These are phyloP conservation scores for Lentinula edodes DNA, from an alignment of 768 basidiomycete genomes.

Conservation along the genomic window DNA sequence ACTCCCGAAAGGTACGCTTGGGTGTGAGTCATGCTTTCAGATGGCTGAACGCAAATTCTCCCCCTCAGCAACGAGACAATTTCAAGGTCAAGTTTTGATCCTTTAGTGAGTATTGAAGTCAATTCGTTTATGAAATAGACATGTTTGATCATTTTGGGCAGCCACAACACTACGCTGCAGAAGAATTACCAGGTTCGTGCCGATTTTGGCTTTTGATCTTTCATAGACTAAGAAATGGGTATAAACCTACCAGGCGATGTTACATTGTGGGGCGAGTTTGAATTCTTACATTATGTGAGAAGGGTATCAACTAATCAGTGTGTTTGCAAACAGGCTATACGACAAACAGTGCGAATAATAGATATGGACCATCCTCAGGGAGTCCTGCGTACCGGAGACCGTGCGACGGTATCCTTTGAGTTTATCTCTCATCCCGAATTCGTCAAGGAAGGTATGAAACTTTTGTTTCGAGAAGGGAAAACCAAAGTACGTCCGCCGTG, in stretches of 20 bases:
- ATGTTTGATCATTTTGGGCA: slow-evolving; percentile 20
- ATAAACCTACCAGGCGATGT: slow-evolving; percentile 58
- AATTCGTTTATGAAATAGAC: neutral
- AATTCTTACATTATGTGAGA: neutral
- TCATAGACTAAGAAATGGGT: neutral
- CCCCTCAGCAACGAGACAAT: slow-evolving; percentile 63
- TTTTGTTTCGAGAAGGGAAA: slow-evolving; percentile 92
- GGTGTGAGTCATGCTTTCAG: neutral
- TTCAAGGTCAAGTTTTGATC: slow-evolving; percentile 92
- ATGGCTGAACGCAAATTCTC: too few species aligned
- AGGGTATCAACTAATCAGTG: neutral
- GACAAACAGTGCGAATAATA: slow-evolving; percentile 90
- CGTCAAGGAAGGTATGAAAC: slow-evolving; percentile 89
- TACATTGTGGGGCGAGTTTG: slow-evolving; percentile 76
- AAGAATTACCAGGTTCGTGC: slow-evolving; percentile 77
- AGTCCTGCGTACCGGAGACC: slow-evolving; percentile 88
- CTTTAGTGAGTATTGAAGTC: slow-evolving; percentile 61
- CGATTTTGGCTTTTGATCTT: slow-evolving; percentile 11
- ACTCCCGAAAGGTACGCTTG: slow-evolving; percentile 62
- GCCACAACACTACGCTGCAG: slow-evolving; percentile 91
- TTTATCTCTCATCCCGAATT: slow-evolving; percentile 91
- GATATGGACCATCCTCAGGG: slow-evolving; percentile 88
- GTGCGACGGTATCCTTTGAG: slow-evolving; percentile 91
- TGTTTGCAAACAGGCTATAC: slow-evolving; percentile 52
- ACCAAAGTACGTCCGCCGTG: slow-evolving; percentile 61